Percentiles rank a stretch among this genome's conserved stretches.
phyloP scores from a whole-genome alignment of 345 rosid species.

The Turritis glabra region DNA sequence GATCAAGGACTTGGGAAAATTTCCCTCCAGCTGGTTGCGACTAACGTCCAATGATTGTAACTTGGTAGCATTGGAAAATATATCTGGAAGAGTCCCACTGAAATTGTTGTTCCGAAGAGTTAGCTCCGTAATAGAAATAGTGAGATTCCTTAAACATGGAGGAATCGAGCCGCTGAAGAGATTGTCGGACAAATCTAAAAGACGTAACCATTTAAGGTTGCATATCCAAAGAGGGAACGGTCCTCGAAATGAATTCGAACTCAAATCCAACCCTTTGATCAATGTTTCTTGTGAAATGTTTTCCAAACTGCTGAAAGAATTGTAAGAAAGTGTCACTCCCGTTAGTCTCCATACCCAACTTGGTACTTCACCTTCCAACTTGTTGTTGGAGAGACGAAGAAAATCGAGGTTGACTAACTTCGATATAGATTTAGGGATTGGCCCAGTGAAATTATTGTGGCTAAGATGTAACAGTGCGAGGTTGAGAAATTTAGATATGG shows the following conservation, averaged over 20 bases:
- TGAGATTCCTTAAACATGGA: constrained; percentile 18
- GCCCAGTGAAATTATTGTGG: constrained; percentile 5
- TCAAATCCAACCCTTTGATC: neutral
- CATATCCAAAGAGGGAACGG: constrained; percentile 42
- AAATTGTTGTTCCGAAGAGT: constrained; percentile 8
- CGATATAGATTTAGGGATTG: constrained; percentile 3
- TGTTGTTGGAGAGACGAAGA: constrained; percentile 12
- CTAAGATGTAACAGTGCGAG: fast-evolving
- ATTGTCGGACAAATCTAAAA: constrained; percentile 51
- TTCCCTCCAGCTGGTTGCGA: constrained; percentile 36
- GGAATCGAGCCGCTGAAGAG: constrained; percentile 40
- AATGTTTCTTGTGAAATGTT: neutral
- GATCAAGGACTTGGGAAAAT: neutral
- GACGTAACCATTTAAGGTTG: constrained; percentile 4
- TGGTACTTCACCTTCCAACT: constrained; percentile 15
- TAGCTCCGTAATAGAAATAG: neutral
- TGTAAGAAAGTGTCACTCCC: neutral
- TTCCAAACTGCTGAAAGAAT: constrained; percentile 7
- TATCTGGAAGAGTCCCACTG: constrained; percentile 16
- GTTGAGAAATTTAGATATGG: neutral
- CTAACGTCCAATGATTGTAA: neutral
- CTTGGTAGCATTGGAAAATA: neutral
- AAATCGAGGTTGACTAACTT: neutral
- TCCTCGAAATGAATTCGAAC: constrained; percentile 15
- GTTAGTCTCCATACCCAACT: neutral